Base-by-base conservation (phyloP, 495 filamentous ascomycete genomes). In the Acidomyces sp. region DNA sequence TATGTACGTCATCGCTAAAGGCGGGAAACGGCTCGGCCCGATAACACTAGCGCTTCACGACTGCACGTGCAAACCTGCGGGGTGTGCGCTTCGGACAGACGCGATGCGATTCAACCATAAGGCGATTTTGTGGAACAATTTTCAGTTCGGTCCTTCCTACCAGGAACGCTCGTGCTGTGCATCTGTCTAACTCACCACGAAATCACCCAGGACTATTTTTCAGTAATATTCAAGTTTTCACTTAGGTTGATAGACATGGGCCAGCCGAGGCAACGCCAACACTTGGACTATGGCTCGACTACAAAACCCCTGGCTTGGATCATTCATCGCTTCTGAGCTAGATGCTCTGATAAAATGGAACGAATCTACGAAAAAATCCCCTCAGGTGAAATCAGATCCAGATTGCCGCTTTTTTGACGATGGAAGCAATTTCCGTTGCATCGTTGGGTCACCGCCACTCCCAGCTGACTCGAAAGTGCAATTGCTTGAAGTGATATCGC, bases 321-420 rank as follows among this genome's bases (percentile, higher is more conserved):
- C 39, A 6, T 45, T 51, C 29, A 17, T 55, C 20, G 48, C 31
- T 24, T 2, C 28, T n/a, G 48, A 55, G 34, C 32, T 55, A 10
- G 15, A 24, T 12, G 31, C 27, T 3, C 37, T 43, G 17, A 1
- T 56, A 26, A 39, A 18, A 13, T 46, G 39, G 45, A 22, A 40
- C 29, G 20, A 23, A 6, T 16, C 42, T 24, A 39, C 26, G 23
- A 18, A 37, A 6, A 34, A 37, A 22, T 23, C 17, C 0, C 18
- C 38, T 11, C 26, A 18, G 11, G 7, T 40, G 16, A 35, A 33
- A 12, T 1, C 16, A 2, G 39, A 44, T 5, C 36, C 25, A 11
- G 36, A 41, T 1, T 16, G 21, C 13, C 31, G 55, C 6, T 58
- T 46, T 28, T 41, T 47, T 22, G 53, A 56, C 41, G 48, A 57